These are phyloP conservation scores for Kodamaea alishanica DNA, from an alignment of 1,139 yeast species.

Conservation along the genomic window DNA sequence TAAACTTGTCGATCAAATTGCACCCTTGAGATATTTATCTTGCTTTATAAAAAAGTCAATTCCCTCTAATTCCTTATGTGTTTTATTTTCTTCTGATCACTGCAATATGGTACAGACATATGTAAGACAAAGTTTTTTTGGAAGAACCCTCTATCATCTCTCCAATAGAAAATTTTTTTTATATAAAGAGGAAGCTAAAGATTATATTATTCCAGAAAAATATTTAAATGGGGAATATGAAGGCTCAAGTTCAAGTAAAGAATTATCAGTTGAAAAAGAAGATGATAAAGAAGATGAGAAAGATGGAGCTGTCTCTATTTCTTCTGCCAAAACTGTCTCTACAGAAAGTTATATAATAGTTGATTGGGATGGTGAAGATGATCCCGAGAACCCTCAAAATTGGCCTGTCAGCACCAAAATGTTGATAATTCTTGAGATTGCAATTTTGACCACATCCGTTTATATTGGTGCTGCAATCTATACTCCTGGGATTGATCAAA, in stretches of 20 bases:
- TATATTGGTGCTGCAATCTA: conserved; percentile 62
- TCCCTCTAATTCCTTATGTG: too few relatives aligned
- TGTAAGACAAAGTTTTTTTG: conserved; percentile 28
- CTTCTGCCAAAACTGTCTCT: neutral
- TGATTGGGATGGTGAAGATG: conserved; percentile 48
- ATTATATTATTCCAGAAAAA: conserved; percentile 27
- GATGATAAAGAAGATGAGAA: too few relatives aligned
- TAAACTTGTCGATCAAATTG: too few relatives aligned
- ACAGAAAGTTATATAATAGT: conserved; percentile 14
- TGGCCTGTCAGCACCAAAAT: conserved; percentile 44
- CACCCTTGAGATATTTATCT: too few relatives aligned
- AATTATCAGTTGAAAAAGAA: too few relatives aligned
- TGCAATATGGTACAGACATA: conserved; percentile 7
- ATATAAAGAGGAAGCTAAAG: conserved; percentile 27
- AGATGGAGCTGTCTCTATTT: neutral
- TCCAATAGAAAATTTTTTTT: conserved; percentile 24
- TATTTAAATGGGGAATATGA: conserved; percentile 12
- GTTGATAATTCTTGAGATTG: conserved; percentile 36
- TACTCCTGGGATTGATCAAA: conserved; percentile 48
- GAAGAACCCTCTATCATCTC: conserved; percentile 26
- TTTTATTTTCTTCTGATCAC: too few relatives aligned
- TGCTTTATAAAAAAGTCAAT: too few relatives aligned
- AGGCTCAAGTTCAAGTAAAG: too few relatives aligned
- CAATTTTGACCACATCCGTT: conserved; percentile 47
- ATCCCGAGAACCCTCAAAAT: conserved; percentile 56